Evolutionary conservation across 2,329 filamentous ascomycete species (phyloP).

Genomic region (Epichloe gansuensis): DNA sequence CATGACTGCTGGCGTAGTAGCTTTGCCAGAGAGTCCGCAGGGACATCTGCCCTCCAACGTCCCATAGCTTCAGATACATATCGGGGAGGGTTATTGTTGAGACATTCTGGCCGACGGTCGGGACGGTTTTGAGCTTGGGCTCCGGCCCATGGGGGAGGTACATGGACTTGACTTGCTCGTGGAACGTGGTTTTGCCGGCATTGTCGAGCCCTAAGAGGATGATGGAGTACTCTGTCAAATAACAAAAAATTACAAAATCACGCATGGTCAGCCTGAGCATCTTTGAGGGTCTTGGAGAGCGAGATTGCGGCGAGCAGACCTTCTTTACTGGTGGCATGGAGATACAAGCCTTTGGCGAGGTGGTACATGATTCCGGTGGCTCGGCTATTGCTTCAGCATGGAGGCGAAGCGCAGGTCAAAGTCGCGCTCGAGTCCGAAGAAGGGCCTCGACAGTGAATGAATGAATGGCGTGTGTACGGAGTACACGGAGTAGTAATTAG

Average conservation of each 20-base stretch:
- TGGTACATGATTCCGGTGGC: slow-evolving; percentile 63
- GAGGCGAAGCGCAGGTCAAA: background rate
- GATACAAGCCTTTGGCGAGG: slow-evolving; percentile 85
- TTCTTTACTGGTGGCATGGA: slow-evolving; percentile 94
- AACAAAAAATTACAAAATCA: background rate
- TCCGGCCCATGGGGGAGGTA: slow-evolving; percentile 51
- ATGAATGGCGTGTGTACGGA: too few species aligned
- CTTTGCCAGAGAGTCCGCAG: slow-evolving; percentile 88
- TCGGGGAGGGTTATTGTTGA: slow-evolving; percentile 80
- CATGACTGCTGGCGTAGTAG: slow-evolving; percentile 89
- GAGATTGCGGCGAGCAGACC: slow-evolving; percentile 35
- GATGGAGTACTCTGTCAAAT: slow-evolving; percentile 72
- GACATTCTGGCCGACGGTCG: slow-evolving; percentile 95
- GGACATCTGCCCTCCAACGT: slow-evolving; percentile 85
- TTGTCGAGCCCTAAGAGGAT: slow-evolving; percentile 96
- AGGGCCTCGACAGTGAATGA: background rate
- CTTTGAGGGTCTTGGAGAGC: background rate
- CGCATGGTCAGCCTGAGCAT: background rate
- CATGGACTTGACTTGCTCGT: slow-evolving; percentile 87
- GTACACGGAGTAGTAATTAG: too few species aligned
- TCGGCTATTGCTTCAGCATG: background rate
- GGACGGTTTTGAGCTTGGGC: slow-evolving; percentile 73
- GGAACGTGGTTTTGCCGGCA: slow-evolving; percentile 94
- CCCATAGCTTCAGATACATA: slow-evolving; percentile 98
- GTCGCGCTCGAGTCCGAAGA: background rate